Evolutionary conservation across 169 alveolate species (phyloP).

Genomic region (Plasmodium adleri): DNA sequence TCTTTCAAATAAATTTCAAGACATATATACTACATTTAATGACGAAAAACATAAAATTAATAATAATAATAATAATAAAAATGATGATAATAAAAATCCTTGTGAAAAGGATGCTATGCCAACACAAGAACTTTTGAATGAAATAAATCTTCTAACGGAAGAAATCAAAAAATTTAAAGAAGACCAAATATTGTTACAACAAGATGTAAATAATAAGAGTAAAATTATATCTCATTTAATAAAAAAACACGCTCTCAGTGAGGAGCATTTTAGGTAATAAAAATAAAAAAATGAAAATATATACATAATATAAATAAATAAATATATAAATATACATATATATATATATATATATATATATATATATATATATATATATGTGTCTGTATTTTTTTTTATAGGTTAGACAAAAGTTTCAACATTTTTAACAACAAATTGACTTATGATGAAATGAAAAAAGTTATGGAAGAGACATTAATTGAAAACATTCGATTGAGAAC

Average conservation of each 20-base stretch:
- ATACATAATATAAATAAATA: not conserved
- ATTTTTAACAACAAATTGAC: slow-evolving; percentile 14
- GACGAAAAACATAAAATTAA: no score
- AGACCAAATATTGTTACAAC: slow-evolving; percentile 27
- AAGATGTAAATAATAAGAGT: slow-evolving; percentile 46
- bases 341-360: not conserved
- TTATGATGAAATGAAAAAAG: slow-evolving; percentile 42
- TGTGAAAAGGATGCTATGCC: not conserved
- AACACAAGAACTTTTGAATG: slow-evolving; percentile 32
- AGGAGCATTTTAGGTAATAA: slow-evolving; percentile 28
- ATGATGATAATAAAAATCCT: not conserved
- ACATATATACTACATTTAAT: not conserved
- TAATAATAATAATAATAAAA: not conserved
- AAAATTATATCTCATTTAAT: slow-evolving; percentile 27
- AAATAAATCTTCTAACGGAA: slow-evolving; percentile 14
- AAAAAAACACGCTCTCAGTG: slow-evolving; percentile 26
- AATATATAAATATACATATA: not conserved
- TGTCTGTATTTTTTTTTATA: not conserved
- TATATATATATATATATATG: not conserved
- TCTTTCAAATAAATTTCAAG: slow-evolving; percentile 7
- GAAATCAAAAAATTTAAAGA: slow-evolving; percentile 40
- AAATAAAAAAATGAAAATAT: not conserved
- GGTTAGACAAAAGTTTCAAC: slow-evolving; percentile 15
- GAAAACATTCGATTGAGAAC: slow-evolving; percentile 49
- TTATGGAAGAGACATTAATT: slow-evolving; percentile 55